Base-by-base conservation (phyloP, 164 flowering plant genomes). In the Liquidambar formosana region DNA sequence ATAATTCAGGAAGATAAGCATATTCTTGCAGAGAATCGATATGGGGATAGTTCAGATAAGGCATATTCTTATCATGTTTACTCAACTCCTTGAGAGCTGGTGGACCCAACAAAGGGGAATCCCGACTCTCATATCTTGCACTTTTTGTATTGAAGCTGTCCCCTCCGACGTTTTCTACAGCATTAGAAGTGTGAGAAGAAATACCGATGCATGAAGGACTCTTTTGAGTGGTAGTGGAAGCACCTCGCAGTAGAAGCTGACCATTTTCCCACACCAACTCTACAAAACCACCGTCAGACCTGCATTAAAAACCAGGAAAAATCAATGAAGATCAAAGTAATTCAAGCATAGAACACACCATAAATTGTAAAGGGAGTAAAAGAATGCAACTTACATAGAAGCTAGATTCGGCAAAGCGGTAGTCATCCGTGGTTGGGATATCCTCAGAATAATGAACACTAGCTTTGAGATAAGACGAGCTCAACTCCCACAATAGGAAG, bases 201-300 rank as follows among this genome's bases (percentile, higher is more conserved):
- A 49, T 2, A 19, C 57, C 8, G 57, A 10, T 0, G 59, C 33
- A 49, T 14, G 56, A 13, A 19, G 62, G 33, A 53, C 19, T 48
- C 33, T 43, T 57, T 26, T 27, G 63, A 63, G 58, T 57, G 33
- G 23, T 23, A 57, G 16, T 56, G 33, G 69, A 33, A 13, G 14
- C 19, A 23, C 49, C 67, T 46, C 73, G 65, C n/a, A 25, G 16
- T 19, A 47, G 52, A 66, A 75, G 3, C 54, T 57, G 68, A 38
- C 78, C 74, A 67, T 71, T 51, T 62, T 71, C 74, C 71, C 78
- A 71, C 12, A 71, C 68, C 15, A 75, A 64, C 67, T 71, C 78
- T 25, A 3, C 28, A 53, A 46, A 47, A 23, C 62, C 78, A 51
- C 25, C 9, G 41, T 63, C 54, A 57, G 19, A 1, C 71, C 74